phyloP scores from a whole-genome alignment of 2,329 filamentous ascomycete genomes.

The Pseudocercospora cruenta region DNA sequence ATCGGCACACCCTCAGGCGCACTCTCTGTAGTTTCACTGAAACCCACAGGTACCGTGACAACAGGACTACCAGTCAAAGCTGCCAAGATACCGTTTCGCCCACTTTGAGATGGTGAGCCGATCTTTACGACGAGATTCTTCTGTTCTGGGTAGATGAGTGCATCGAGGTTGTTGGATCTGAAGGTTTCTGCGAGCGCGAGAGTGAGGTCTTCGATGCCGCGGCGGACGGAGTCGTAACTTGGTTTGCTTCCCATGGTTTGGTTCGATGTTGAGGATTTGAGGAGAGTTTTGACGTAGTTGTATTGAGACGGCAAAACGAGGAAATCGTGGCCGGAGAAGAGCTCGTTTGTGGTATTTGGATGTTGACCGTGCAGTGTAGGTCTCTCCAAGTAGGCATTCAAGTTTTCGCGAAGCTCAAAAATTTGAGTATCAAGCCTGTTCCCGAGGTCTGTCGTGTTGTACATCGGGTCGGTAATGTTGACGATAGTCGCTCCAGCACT shows the following conservation, averaged over 20 bases:
- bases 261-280: slow-evolving; percentile 57
- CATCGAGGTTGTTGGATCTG: slow-evolving; percentile 54
- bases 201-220: slow-evolving; percentile 58
- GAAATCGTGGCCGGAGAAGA: slow-evolving; percentile 58
- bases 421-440: slow-evolving; percentile 60
- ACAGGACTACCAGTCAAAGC: slow-evolving; percentile 59
- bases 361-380: slow-evolving; percentile 47
- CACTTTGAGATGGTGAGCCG: slow-evolving; percentile 60
- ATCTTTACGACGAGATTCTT: slow-evolving; percentile 64
- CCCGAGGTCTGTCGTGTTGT: slow-evolving; percentile 56
- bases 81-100: slow-evolving; percentile 62
- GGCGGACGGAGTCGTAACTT: slow-evolving; percentile 51
- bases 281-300: slow-evolving; percentile 56
- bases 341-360: slow-evolving; percentile 51
- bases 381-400: slow-evolving; percentile 60
- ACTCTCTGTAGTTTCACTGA: slow-evolving; percentile 52
- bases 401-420: slow-evolving; percentile 61
- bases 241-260: slow-evolving; percentile 7
- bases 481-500: slow-evolving; percentile 56
- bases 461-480: slow-evolving; percentile 53
- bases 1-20: slow-evolving; percentile 64
- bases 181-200: slow-evolving; percentile 57
- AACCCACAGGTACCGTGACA: slow-evolving; percentile 58
- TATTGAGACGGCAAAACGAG: slow-evolving; percentile 65
- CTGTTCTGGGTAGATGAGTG: slow-evolving; percentile 67